Percentiles rank a stretch among this genome's conserved stretches.
Conservation (phyloP, 257 asterid genomes). For the Parsonsia alboflavescens region DNA sequence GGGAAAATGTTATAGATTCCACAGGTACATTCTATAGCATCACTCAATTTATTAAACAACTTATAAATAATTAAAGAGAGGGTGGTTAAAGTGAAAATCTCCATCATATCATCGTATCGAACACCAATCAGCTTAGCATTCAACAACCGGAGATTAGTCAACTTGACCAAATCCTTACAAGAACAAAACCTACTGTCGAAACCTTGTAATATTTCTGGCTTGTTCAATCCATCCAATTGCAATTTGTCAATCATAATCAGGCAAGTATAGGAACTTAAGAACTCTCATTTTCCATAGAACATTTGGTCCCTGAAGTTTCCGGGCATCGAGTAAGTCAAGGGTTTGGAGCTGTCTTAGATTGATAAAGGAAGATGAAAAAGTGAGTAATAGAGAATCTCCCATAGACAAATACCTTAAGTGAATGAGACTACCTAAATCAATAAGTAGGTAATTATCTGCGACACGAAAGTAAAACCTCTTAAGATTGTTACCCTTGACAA, state of each 20-base stretch:
- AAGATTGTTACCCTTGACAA: too few relatives aligned
- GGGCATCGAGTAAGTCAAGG: slow-evolving; percentile 4
- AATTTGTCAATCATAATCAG: background rate
- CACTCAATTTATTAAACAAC: too few relatives aligned
- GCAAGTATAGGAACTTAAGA: slow-evolving; percentile 17
- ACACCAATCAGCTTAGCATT: background rate
- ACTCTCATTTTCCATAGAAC: slow-evolving; percentile 7
- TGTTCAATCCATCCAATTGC: too few relatives aligned
- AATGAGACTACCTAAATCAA: slow-evolving; percentile 10
- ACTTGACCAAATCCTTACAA: slow-evolving; percentile 2
- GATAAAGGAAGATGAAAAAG: slow-evolving; percentile 12
- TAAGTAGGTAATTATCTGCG: too few relatives aligned
- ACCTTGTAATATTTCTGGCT: too few relatives aligned
- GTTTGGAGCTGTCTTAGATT: slow-evolving; percentile 16
- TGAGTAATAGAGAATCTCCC: background rate
- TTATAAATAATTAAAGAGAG: too few relatives aligned
- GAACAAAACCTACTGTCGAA: background rate
- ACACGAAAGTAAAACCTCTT: too few relatives aligned
- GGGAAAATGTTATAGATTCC: too few relatives aligned
- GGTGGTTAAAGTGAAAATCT: too few relatives aligned
- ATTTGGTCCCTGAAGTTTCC: background rate
- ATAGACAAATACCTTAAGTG: slow-evolving; percentile 23
- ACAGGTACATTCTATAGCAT: too few relatives aligned
- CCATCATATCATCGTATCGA: background rate
- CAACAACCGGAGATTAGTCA: slow-evolving; percentile 10